Conservation (phyloP, 176 grass and related monocot genomes). For the Musa beccarii region DNA sequence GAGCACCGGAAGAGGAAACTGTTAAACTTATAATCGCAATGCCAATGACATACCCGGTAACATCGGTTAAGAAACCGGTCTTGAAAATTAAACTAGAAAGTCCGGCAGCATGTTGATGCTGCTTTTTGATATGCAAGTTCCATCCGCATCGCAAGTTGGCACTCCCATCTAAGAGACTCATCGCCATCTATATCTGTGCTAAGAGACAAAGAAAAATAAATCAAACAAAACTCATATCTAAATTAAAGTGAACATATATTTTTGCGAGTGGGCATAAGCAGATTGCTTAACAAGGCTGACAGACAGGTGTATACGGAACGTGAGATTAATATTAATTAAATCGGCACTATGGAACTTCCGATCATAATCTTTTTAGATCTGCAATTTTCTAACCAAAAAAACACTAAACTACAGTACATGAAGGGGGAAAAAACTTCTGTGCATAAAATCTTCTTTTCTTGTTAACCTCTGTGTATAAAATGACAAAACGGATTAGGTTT, state of each 20-base stretch:
- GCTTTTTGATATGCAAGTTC: conserved; percentile 33
- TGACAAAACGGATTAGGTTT: not conserved
- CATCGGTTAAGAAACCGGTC: conserved; percentile 33
- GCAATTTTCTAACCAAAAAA: too few relatives aligned
- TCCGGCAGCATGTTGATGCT: conserved; percentile 40
- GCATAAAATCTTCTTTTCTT: too few relatives aligned
- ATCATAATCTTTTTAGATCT: not conserved
- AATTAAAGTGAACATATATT: too few relatives aligned
- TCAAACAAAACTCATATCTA: too few relatives aligned
- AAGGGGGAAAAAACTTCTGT: too few relatives aligned
- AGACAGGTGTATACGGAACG: not conserved
- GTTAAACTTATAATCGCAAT: not conserved
- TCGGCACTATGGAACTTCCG: not conserved
- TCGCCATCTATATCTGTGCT: conserved; percentile 29
- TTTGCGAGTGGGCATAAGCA: too few relatives aligned
- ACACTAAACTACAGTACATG: too few relatives aligned
- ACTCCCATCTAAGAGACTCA: conserved; percentile 41
- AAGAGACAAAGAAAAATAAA: not conserved
- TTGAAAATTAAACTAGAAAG: conserved; percentile 29
- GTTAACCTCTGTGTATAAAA: too few relatives aligned
- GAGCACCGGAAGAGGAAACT: not conserved
- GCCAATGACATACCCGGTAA: conserved; percentile 38
- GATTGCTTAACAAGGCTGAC: too few relatives aligned
- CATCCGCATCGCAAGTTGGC: conserved; percentile 31
- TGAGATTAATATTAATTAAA: not conserved